Conservation (phyloP, 2,329 filamentous ascomycete species). For the Fusarium goolgardi region DNA sequence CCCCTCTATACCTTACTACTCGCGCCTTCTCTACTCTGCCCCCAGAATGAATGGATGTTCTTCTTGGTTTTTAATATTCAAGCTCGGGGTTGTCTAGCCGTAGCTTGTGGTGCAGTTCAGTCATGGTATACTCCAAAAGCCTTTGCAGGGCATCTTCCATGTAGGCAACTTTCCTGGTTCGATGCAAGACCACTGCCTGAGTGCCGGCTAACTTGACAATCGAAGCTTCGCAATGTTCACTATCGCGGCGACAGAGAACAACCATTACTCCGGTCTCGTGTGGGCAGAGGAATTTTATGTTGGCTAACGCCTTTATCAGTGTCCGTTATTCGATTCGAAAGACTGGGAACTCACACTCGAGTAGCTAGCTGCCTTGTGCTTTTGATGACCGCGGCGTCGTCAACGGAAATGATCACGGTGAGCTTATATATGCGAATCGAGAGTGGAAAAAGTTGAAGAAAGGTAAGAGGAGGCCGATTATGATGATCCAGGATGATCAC, state of each 20-base stretch:
- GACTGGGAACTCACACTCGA: neutral
- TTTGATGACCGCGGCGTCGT: neutral
- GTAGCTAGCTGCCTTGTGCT: neutral
- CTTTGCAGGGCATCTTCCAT: neutral
- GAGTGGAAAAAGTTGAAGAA: neutral
- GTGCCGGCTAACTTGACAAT: neutral
- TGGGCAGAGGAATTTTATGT: neutral
- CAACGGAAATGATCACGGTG: neutral
- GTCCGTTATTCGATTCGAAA: neutral
- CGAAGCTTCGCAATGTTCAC: neutral
- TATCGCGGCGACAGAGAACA: neutral
- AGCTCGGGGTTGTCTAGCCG: neutral
- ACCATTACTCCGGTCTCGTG: neutral
- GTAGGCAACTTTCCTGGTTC: neutral
- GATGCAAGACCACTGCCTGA: neutral
- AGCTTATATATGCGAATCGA: neutral
- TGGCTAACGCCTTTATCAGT: neutral
- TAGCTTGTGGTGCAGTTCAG: neutral
- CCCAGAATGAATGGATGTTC: neutral
- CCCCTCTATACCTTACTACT: neutral
- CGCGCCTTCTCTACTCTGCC: neutral
- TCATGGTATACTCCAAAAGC: neutral
- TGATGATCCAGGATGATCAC: neutral
- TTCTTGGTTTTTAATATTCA: neutral
- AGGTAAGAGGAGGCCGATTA: neutral